Evolutionary conservation across 2,329 filamentous ascomycete species (phyloP), one percentile per base, ranked within the genome.

Genomic region (Grosmannia clavigera): DNA sequence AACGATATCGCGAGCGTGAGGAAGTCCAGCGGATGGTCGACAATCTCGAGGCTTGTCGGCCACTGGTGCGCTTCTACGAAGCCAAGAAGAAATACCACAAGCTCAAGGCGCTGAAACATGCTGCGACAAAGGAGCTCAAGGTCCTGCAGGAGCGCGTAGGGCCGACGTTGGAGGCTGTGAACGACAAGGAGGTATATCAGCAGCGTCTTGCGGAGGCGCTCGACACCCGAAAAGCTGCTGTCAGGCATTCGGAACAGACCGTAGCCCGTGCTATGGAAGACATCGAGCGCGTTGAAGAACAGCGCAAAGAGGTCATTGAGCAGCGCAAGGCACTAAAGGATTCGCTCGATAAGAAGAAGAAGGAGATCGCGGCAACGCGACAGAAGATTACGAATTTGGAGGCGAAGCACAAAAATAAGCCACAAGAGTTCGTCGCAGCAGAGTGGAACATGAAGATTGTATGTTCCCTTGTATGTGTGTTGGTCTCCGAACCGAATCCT

Each of bases 1-100:
- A 95, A 66, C 85, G 89, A 64, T 80, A 94, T 67, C 82, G 83
- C 56, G 87, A 97, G 70, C 83, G 91, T 61, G 82, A 86, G 60
- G 78, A 82, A 58, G 82, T 91, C 57, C 76, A 86, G 67, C 75
- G 81, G 58, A 82, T 81, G 60, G 78, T 92, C 5, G 74, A 80
- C 31, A 77, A 86, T 55, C 77, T 96, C 54, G 78, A 87, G 64
- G 81, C 80, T 43, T 80, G 83, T 31, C 80, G 85, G 48, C 83
- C 87, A 0, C 75, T 91, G 46, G 79, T 87, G 25, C 76, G 81
- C 63, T 92, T 89, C 67, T 76, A 76, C 38, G 75, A 81, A 35
- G 76, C 82, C 1, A 79, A 80, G 54, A 65, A 69, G 0, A 73
- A 74, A 6, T 73, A 79, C 52, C 68, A 70, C 0, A 75, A 78